Base-by-base conservation (phyloP, 2,329 filamentous ascomycete species). In the Cadophora sp. region DNA sequence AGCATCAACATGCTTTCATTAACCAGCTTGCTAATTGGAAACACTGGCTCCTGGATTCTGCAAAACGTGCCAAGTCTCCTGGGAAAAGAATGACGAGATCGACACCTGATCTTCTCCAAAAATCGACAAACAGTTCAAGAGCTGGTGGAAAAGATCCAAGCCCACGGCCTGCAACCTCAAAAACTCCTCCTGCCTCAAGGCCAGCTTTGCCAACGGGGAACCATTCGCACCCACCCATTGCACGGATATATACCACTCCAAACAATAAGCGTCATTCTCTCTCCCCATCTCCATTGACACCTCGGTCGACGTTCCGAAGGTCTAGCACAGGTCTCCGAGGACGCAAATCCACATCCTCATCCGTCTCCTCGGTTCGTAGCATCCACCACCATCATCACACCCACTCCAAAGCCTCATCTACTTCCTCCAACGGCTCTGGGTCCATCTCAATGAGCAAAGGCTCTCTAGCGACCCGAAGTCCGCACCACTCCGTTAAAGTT, bases 281-380 rank as follows among this genome's bases (percentile, higher is more conserved):
- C 11, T 97, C 93, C 0, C 96, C 96, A 0, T 91, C 90, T 2
- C 95, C 96, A 0, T 80, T 97, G 50, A 98, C 96, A 0, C 95
- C 96, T 3, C 91, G 94, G 48, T 94, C 93, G 5, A 92, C 92
- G 0, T 91, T 97, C 75, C 89, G 96, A 12, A 91, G 94, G 43
- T 89, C 93, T 2, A 97, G 93, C 5, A 88, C 86, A 53, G 94
- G 95, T 34, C 86, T 98, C 55, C 89, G 94, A 31, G 95, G 96
- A 46, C 89, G 96, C 69, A 98, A 98, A 79, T 98, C 95, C 0
- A 99, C 96, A 0, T 97, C 94, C 0, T 97, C 94, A 0, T 98
- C 94, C 0, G 90, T 99, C 19, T 97, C 94, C 0, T 97, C 94
- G 0, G 91, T 99, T 67, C 91, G 96, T 68, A 97, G 92, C 55